These are phyloP conservation scores for Botrytis fragariae DNA, from an alignment of 2,329 filamentous ascomycete genomes.

Conservation along the genomic window DNA sequence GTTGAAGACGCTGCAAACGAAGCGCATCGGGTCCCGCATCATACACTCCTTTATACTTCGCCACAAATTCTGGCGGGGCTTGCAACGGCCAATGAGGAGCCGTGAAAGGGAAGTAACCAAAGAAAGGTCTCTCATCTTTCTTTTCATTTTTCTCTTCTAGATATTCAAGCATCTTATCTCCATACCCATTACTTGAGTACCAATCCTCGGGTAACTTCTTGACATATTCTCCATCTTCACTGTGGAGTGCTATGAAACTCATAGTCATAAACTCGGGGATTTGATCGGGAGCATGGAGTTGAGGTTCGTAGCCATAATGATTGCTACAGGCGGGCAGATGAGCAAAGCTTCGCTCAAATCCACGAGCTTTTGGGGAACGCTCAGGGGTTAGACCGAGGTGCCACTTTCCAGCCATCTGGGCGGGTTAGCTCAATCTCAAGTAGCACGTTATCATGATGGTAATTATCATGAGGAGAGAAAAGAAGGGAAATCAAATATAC, in stretches of 20 bases:
- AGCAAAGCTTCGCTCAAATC: background rate
- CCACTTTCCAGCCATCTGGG: background rate
- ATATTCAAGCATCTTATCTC: conserved; percentile 23
- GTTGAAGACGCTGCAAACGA: background rate
- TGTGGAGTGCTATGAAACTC: background rate
- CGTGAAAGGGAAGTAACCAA: conserved; percentile 51
- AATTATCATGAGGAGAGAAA: background rate
- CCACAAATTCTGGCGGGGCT: background rate
- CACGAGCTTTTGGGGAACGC: background rate
- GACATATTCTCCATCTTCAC: background rate
- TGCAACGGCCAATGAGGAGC: conserved; percentile 44
- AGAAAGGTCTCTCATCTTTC: conserved; percentile 42
- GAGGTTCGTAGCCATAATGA: background rate
- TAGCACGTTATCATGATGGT: background rate
- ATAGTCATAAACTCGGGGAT: background rate
- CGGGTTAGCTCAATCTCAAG: background rate
- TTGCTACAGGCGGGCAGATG: background rate
- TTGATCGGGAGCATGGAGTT: background rate
- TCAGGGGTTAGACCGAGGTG: background rate
- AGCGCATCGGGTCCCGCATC: background rate
- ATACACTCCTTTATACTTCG: background rate
- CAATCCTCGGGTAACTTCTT: background rate
- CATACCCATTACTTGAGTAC: conserved; percentile 17
- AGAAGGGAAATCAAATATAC: conserved; percentile 36
- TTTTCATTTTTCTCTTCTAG: conserved; percentile 19